Evolutionary conservation across 768 basidiomycete genomes (phyloP).

Genomic region (Calvatia gigantea): DNA sequence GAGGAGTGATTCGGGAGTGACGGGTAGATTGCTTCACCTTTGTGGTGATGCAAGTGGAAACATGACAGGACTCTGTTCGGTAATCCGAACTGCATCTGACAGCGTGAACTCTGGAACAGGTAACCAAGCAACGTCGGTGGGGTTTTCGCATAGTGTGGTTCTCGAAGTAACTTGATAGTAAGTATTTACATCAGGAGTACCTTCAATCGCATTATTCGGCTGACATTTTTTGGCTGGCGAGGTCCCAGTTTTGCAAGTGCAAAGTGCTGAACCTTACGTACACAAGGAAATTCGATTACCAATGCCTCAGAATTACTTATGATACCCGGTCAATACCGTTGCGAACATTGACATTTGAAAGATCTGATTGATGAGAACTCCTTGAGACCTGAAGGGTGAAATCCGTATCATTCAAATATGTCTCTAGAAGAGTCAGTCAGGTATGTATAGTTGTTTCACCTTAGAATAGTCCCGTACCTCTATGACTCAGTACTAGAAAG

Average conservation of each 20-base stretch:
- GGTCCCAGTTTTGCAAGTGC: too few relatives aligned
- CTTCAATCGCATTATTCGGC: too few relatives aligned
- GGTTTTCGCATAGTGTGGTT: not conserved
- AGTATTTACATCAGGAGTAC: too few relatives aligned
- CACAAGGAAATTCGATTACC: too few relatives aligned
- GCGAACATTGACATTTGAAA: not conserved
- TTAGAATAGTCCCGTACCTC: not conserved
- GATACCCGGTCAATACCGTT: not conserved
- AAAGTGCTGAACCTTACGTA: too few relatives aligned
- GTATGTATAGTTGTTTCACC: not conserved
- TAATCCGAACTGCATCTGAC: not conserved
- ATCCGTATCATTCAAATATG: not conserved
- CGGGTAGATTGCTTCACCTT: too few relatives aligned
- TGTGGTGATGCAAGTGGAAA: not conserved
- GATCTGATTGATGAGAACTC: not conserved
- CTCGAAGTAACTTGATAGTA: too few relatives aligned
- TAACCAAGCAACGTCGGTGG: not conserved
- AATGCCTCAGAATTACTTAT: not conserved
- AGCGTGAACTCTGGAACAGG: not conserved
- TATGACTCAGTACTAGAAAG: constrained; percentile 12
- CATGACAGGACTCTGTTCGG: too few relatives aligned
- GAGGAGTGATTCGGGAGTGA: not conserved
- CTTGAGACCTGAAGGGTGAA: not conserved
- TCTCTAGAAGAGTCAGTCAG: not conserved
- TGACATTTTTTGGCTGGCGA: too few relatives aligned